phyloP scores from a whole-genome alignment of 2,329 filamentous ascomycete species.

The Penicillium hordei region DNA sequence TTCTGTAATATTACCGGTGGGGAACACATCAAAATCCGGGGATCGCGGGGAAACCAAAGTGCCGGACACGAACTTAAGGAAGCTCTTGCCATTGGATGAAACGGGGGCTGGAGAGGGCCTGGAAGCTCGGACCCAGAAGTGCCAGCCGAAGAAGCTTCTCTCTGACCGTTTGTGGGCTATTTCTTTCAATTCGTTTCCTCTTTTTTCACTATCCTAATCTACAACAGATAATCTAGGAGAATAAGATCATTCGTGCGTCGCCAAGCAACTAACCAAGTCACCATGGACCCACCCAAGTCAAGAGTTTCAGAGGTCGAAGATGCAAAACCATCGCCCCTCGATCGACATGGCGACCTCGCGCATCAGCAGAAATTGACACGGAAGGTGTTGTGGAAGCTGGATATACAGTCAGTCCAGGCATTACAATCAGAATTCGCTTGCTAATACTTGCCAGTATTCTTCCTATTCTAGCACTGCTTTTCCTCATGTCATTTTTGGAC shows the following conservation, averaged over 20 bases:
- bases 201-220: neutral
- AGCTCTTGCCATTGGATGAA: neutral
- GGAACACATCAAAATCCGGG: slow-evolving; percentile 3
- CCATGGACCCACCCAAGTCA: slow-evolving; percentile 24
- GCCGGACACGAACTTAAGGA: neutral
- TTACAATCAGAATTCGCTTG: neutral
- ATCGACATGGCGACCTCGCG: slow-evolving; percentile 15
- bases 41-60: slow-evolving; percentile 11
- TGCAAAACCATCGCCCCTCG: slow-evolving; percentile 14
- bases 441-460: slow-evolving; percentile 51
- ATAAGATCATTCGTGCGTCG: neutral
- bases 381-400: slow-evolving; percentile 51
- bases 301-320: slow-evolving; percentile 25
- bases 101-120: neutral
- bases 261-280: slow-evolving; percentile 3
- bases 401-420: slow-evolving; percentile 14
- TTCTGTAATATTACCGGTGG: neutral
- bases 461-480: slow-evolving; percentile 63
- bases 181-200: neutral
- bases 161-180: neutral
- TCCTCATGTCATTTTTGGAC: slow-evolving; percentile 65
- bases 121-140: slow-evolving; percentile 5
- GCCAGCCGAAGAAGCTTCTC: neutral
- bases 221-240: neutral
- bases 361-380: slow-evolving; percentile 39